These are phyloP conservation scores for Yamadazyma sp. DNA, from an alignment of 805 yeast species.

Conservation along the genomic window DNA sequence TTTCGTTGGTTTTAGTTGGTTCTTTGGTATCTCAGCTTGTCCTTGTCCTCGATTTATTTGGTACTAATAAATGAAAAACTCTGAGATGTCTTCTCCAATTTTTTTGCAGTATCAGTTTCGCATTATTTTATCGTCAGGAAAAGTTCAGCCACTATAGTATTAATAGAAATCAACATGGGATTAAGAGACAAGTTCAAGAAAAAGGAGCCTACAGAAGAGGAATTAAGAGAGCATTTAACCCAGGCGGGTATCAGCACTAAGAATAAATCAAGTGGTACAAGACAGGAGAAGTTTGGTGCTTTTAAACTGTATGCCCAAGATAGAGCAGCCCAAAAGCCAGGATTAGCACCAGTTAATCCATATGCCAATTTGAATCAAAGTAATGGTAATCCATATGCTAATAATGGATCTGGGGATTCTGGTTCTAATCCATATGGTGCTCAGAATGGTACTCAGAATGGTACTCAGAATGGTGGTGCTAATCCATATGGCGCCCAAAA, in stretches of 20 bases:
- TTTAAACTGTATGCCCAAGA: constrained; percentile 49
- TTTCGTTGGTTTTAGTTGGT: too few species aligned
- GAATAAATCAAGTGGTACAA: constrained; percentile 18
- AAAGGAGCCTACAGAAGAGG: constrained; percentile 50
- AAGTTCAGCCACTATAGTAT: not conserved
- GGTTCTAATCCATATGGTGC: constrained; percentile 1
- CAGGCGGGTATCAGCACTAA: constrained; percentile 42
- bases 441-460: not conserved
- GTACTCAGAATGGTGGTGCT: not conserved
- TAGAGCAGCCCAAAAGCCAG: constrained; percentile 30
- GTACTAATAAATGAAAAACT: too few species aligned
- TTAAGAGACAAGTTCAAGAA: constrained; percentile 43
- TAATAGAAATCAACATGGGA: constrained; percentile 37
- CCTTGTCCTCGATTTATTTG: too few species aligned
- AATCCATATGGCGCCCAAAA: not conserved
- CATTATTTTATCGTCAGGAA: constrained; percentile 1
- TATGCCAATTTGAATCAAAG: constrained; percentile 29
- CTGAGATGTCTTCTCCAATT: too few species aligned
- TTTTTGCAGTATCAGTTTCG: not conserved
- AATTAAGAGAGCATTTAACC: constrained; percentile 39
- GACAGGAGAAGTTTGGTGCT: constrained; percentile 51
- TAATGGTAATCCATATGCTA: constrained; percentile 12
- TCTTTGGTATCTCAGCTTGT: too few species aligned
- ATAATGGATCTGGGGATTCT: not conserved
- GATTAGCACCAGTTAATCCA: constrained; percentile 40